phyloP scores from a whole-genome alignment of 192 early-diverging fungal species.

The Linnemannia elongata region DNA sequence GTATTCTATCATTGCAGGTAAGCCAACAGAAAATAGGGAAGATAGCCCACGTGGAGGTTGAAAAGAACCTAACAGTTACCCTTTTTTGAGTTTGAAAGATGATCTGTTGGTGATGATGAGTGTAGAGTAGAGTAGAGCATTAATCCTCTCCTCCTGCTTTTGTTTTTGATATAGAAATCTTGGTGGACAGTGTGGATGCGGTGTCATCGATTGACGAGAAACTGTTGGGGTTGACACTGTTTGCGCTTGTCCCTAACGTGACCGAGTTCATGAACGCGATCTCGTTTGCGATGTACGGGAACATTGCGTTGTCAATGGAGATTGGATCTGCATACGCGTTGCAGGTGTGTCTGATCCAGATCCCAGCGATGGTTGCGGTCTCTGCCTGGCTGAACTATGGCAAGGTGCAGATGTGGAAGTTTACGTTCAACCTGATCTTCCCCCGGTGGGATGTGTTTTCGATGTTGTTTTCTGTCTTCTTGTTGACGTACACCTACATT shows the following conservation, averaged over 20 bases:
- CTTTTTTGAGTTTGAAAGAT: neutral
- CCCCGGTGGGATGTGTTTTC: slow-evolving; percentile 61
- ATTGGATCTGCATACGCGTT: slow-evolving; percentile 97
- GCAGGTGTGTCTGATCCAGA: slow-evolving; percentile 95
- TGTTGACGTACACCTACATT: slow-evolving; percentile 92
- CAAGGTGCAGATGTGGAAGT: slow-evolving; percentile 38
- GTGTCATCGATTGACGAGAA: slow-evolving; percentile 87
- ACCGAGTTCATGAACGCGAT: slow-evolving; percentile 97
- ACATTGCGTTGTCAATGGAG: slow-evolving; percentile 90
- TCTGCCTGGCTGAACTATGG: slow-evolving; percentile 72
- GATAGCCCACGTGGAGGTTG: neutral
- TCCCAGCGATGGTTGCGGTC: slow-evolving; percentile 92
- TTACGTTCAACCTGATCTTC: slow-evolving; percentile 58
- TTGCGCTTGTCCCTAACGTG: slow-evolving; percentile 94
- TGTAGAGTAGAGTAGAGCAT: neutral
- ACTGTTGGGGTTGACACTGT: slow-evolving; percentile 91
- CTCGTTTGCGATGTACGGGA: slow-evolving; percentile 93
- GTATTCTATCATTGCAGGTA: slow-evolving; percentile 86
- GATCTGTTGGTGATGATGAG: neutral
- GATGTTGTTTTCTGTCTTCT: slow-evolving; percentile 70
- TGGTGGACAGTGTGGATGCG: slow-evolving; percentile 88
- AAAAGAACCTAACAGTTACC: neutral
- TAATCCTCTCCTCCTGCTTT: neutral
- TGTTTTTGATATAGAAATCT: slow-evolving; percentile 71
- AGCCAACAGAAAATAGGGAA: neutral